Evolutionary conservation across 2,329 filamentous ascomycete species (phyloP).

Genomic region (Pseudogymnoascus sp.): DNA sequence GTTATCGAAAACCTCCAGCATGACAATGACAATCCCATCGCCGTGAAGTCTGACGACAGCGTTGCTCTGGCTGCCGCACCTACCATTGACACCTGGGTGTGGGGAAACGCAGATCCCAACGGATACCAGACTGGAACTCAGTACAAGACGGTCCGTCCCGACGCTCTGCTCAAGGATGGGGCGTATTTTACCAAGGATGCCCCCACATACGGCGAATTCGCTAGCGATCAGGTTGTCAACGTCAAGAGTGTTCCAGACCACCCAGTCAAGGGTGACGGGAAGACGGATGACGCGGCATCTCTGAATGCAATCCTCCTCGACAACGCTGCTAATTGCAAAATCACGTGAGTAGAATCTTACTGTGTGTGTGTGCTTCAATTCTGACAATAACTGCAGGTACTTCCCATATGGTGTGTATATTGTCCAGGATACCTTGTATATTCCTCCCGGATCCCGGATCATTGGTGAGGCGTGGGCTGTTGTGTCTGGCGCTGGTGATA

Average conservation of each 20-base stretch:
- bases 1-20: constrained; percentile 2
- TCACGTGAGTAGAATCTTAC: neutral
- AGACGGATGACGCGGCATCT: constrained; percentile 29
- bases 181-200: constrained; percentile 35
- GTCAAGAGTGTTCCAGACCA: constrained; percentile 36
- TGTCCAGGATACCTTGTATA: constrained; percentile 38
- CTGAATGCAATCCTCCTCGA: constrained; percentile 28
- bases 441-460: constrained; percentile 43
- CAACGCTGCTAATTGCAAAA: constrained; percentile 17
- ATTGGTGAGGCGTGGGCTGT: constrained; percentile 48
- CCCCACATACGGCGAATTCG: constrained; percentile 38
- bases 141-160: constrained; percentile 27
- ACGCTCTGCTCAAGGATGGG: constrained; percentile 27
- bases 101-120: neutral
- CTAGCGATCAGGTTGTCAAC: constrained; percentile 36
- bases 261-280: constrained; percentile 36
- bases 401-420: constrained; percentile 40
- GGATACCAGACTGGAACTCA: neutral
- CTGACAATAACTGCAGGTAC: constrained; percentile 31
- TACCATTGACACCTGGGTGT: constrained; percentile 13
- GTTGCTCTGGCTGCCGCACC: constrained; percentile 20
- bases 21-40: neutral
- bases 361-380: neutral
- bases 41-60: constrained; percentile 14
- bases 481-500: constrained; percentile 30